Percentiles rank a stretch among this genome's conserved stretches.
Conservation (phyloP, 163 green algal species). For the Trebouxia gelatinosa region DNA sequence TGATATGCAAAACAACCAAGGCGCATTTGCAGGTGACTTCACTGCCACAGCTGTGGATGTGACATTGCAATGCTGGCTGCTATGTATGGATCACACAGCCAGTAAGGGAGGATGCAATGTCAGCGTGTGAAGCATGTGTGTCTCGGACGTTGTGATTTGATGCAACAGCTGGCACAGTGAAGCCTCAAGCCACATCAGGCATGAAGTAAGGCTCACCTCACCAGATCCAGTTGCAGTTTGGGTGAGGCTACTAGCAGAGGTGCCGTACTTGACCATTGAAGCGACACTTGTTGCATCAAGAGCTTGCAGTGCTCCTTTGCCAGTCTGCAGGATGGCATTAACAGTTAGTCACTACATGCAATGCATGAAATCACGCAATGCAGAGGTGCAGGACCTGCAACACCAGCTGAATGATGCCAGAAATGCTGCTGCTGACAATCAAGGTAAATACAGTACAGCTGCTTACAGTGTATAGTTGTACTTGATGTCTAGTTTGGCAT, state of each 20-base stretch:
- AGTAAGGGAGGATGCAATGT: neutral
- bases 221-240: constrained; percentile 5
- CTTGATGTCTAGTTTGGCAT: too few relatives aligned
- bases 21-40: too few relatives aligned
- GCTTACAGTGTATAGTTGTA: too few relatives aligned
- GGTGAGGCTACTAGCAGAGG: constrained; percentile 13
- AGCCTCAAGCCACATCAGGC: neutral
- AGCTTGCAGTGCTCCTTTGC: constrained; percentile 10
- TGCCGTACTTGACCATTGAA: constrained; percentile 31
- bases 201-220: too few relatives aligned
- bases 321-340: constrained; percentile 20
- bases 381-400: too few relatives aligned
- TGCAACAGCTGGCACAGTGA: neutral
- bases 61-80: neutral
- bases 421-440: too few relatives aligned
- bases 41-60: neutral
- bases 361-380: too few relatives aligned
- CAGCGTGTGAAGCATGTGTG: neutral
- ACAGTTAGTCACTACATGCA: too few relatives aligned
- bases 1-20: neutral
- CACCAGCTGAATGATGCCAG: neutral
- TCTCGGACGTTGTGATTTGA: neutral
- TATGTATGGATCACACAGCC: neutral
- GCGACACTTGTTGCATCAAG: constrained; percentile 6
- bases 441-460: too few relatives aligned